A percentile compares a stretch with the other conserved stretches of the same genome.
phyloP scores from a whole-genome alignment of 129 eudicot genomes.

The Artemisia argyi region DNA sequence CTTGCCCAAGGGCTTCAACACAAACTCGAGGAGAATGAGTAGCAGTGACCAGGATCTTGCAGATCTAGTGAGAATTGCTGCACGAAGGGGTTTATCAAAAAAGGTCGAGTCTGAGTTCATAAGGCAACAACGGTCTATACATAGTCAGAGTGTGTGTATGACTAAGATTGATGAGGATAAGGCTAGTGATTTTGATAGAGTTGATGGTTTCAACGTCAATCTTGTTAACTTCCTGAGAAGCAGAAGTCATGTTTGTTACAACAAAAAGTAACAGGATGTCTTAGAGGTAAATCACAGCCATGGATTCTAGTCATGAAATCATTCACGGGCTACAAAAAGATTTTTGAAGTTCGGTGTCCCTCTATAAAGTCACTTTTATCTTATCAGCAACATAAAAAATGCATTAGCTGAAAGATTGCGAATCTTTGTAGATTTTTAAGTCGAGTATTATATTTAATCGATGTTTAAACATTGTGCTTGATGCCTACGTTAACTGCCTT shows the following conservation, averaged over 20 bases:
- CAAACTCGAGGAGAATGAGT: conserved; percentile 17
- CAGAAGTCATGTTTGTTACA: conserved; percentile 21
- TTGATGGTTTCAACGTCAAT: background rate
- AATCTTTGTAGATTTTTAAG: too few species aligned
- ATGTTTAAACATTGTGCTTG: too few species aligned
- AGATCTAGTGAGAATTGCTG: conserved; percentile 42
- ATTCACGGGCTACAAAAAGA: background rate
- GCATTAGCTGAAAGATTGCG: background rate
- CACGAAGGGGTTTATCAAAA: conserved; percentile 22
- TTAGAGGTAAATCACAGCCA: background rate
- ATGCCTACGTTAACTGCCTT: too few species aligned
- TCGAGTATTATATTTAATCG: too few species aligned
- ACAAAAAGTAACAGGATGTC: background rate
- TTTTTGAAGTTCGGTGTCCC: background rate
- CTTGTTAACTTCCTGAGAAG: conserved; percentile 10
- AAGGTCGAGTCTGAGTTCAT: conserved; percentile 31
- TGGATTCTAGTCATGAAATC: background rate
- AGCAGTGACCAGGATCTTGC: conserved; percentile 32
- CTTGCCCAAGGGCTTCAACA: conserved; percentile 46
- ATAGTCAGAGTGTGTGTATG: conserved; percentile 37
- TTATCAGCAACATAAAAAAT: background rate
- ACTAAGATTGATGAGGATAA: conserved; percentile 51
- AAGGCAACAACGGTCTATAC: conserved; percentile 2
- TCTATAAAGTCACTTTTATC: background rate
- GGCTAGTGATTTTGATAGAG: conserved; percentile 25